Conservation (phyloP, 2,329 filamentous ascomycete genomes). For the Aspergillus fischeri region DNA sequence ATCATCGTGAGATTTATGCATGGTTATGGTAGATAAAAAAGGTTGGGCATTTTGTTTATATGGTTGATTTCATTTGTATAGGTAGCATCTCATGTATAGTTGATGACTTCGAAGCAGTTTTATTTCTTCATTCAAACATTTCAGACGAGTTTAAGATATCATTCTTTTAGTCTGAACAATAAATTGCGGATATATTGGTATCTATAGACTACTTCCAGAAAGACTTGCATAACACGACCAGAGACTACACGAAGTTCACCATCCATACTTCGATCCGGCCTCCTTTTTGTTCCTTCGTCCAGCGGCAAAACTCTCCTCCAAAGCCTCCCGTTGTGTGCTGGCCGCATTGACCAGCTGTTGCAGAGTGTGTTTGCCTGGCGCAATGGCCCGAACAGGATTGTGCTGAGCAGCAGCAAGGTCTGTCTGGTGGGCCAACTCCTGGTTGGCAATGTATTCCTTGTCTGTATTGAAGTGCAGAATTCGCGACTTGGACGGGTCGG, state of each 20-base stretch:
- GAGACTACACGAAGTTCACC: slow-evolving; percentile 43
- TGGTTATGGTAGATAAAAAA: slow-evolving; percentile 14
- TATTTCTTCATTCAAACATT: background rate
- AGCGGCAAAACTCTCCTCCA: slow-evolving; percentile 87
- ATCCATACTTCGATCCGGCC: slow-evolving; percentile 79
- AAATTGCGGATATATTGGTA: slow-evolving; percentile 6
- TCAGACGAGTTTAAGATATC: background rate
- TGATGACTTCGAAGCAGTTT: background rate
- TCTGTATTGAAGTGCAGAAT: slow-evolving; percentile 88
- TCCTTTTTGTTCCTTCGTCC: slow-evolving; percentile 76
- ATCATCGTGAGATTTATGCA: slow-evolving; percentile 26
- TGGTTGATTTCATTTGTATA: background rate
- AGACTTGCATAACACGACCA: background rate
- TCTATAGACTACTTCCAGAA: slow-evolving; percentile 1
- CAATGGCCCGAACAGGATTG: slow-evolving; percentile 77
- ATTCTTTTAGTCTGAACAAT: background rate
- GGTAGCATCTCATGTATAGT: background rate
- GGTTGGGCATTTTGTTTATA: slow-evolving; percentile 5
- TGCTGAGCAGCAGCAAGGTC: slow-evolving; percentile 54
- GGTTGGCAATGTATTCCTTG: slow-evolving; percentile 79
- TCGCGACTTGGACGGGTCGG: slow-evolving; percentile 52
- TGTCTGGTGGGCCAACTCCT: slow-evolving; percentile 64
- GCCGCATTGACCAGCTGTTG: slow-evolving; percentile 83
- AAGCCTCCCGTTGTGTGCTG: slow-evolving; percentile 73
- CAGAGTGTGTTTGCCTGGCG: slow-evolving; percentile 84